Percentiles rank a stretch among this genome's conserved stretches.
These are phyloP conservation scores for Ophiostoma sp. DNA, from an alignment of 2,329 filamentous ascomycete species.

Conservation along the genomic window DNA sequence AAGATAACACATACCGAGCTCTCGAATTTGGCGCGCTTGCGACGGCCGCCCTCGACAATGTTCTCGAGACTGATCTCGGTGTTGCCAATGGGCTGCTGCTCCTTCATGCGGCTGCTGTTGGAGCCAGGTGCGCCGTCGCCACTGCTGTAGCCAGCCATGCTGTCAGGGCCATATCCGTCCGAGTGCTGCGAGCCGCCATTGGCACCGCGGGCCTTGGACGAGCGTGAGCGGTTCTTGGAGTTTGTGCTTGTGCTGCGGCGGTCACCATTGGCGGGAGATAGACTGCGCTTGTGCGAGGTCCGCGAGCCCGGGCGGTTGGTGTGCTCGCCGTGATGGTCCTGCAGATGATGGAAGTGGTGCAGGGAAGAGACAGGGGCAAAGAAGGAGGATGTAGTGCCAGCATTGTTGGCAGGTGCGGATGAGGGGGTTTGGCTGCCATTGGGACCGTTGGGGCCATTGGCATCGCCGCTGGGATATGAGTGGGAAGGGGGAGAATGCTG, in stretches of 20 bases:
- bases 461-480: constrained; percentile 40
- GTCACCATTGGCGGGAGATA: constrained; percentile 67
- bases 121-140: constrained; percentile 77
- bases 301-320: constrained; percentile 64
- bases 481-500: constrained; percentile 41
- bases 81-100: constrained; percentile 68
- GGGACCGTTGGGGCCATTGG: background rate
- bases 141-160: constrained; percentile 73
- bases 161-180: constrained; percentile 56
- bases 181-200: constrained; percentile 38
- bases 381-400: background rate
- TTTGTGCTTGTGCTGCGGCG: constrained; percentile 68
- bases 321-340: constrained; percentile 50
- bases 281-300: constrained; percentile 69
- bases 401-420: background rate
- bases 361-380: constrained; percentile 13
- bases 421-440: background rate
- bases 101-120: constrained; percentile 70
- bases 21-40: constrained; percentile 91
- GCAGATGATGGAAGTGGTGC: constrained; percentile 22
- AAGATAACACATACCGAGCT: constrained; percentile 67
- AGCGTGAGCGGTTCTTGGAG: constrained; percentile 60
- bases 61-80: constrained; percentile 98
- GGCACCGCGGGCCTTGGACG: constrained; percentile 60
- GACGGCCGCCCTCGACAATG: constrained; percentile 91